Evolutionary conservation across 2,329 filamentous ascomycete genomes (phyloP).

Genomic region (Penicillium psychrosexuale): DNA sequence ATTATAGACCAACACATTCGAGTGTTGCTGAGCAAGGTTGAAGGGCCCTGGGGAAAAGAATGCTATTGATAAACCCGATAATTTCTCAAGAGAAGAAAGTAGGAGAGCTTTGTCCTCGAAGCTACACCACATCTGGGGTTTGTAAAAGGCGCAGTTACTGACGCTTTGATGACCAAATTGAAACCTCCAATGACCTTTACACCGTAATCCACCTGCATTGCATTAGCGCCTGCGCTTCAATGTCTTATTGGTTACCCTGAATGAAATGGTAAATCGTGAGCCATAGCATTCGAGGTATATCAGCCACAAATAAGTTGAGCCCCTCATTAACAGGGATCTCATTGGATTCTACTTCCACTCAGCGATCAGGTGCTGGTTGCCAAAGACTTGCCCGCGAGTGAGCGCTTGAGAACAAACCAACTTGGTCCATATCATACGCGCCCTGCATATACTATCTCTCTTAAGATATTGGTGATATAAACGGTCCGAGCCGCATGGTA

Average conservation of each 20-base stretch:
- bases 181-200: background rate
- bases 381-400: background rate
- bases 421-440: constrained; percentile 4
- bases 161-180: background rate
- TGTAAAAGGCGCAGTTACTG: constrained; percentile 1
- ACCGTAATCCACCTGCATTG: background rate
- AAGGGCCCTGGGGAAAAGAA: background rate
- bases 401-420: constrained; percentile 2
- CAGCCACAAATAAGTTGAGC: background rate
- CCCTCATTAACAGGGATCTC: background rate
- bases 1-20: background rate
- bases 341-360: background rate
- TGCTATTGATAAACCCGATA: background rate
- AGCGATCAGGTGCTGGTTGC: background rate
- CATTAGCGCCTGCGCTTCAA: background rate
- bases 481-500: constrained; percentile 3
- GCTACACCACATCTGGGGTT: background rate
- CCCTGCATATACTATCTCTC: background rate
- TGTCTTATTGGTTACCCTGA: background rate
- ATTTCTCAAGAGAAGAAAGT: background rate
- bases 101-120: background rate
- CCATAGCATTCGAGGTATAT: background rate
- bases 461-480: background rate
- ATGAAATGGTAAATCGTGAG: background rate
- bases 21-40: background rate